Evolutionary conservation across 805 yeast species (phyloP), one percentile per base, ranked within the genome.

Genomic region (Nakazawaea laoshanensis): DNA sequence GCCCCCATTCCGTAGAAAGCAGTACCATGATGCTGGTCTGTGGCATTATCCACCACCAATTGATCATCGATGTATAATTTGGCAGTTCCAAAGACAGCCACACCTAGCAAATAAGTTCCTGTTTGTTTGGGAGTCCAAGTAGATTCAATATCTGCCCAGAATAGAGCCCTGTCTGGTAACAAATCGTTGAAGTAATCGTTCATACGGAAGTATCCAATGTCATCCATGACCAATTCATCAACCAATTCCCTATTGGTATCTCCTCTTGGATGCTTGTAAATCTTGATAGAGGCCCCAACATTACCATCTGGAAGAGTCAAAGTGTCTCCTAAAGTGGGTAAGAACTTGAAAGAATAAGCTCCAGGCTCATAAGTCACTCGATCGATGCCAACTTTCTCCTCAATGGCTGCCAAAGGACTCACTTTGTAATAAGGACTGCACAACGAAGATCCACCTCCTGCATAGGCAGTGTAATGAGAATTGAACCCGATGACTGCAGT

Each of bases 381-480:
- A 3, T 45, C 38, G 11, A 33, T 24, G 5, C 49, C 50, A 8
- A 40, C 19, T 20, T 30, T 32, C 21, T 48, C 41, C 7, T 48
- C 35, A 35, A 73, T 64, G 12, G 68, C 74, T 12, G 69, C 67
- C 27, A 48, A 62, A 3, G 76, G 75, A 10, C 73, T 52, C 7
- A 67, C 57, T 11, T 60, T 53, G 47, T 70, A 67, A 45, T 68
- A 62, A 4, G 74, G 64, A 15, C 52, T 50, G 41, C 70, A 52
- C 8, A 73, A 56, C 23, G 80, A 78, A 14, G 79, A 73, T 6
- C 82, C 82, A 41, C 82, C 82, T 37, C 82, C 81, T 16, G 73
- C 65, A 39, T 59, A 67, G 24, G 65, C 62, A 5, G 73, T 57
- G 29, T 47, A 50, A 41, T 61, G 68, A 18, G 73, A 79, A 40